Conservation (phyloP, 257 asterid genomes). For the Coffea canephora region DNA sequence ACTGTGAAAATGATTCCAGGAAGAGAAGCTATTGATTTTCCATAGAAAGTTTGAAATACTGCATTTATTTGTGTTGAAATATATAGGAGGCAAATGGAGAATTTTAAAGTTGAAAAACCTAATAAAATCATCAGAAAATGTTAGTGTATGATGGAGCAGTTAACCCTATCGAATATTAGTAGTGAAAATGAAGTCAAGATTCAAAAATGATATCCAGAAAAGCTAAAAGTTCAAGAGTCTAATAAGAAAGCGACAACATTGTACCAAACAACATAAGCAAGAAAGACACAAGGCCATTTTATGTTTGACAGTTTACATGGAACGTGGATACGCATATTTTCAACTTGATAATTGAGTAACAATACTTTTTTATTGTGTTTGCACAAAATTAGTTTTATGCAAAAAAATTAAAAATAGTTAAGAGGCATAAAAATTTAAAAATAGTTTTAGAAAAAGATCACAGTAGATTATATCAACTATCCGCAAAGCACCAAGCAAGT, state of each 20-base stretch:
- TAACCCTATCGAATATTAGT: neutral
- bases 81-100: neutral
- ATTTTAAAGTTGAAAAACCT: neutral
- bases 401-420: too few relatives aligned
- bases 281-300: neutral
- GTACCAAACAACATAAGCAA: neutral
- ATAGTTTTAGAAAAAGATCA: too few relatives aligned
- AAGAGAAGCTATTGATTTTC: neutral
- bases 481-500: too few relatives aligned
- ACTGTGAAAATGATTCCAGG: too few relatives aligned
- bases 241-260: neutral
- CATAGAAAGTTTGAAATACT: too few relatives aligned
- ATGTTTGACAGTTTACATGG: neutral
- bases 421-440: neutral
- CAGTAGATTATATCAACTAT: too few relatives aligned
- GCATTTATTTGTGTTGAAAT: neutral
- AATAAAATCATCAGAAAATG: neutral
- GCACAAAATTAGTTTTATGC: neutral
- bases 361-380: too few relatives aligned
- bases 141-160: neutral
- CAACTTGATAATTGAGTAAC: too few relatives aligned
- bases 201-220: neutral
- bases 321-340: too few relatives aligned
- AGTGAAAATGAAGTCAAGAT: neutral
- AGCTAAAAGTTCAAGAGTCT: neutral